Evolutionary conservation across 225 moss, liverwort and hornwort genomes (phyloP), one percentile per base, ranked within the genome.

Genomic region (Climacium dendroides): DNA sequence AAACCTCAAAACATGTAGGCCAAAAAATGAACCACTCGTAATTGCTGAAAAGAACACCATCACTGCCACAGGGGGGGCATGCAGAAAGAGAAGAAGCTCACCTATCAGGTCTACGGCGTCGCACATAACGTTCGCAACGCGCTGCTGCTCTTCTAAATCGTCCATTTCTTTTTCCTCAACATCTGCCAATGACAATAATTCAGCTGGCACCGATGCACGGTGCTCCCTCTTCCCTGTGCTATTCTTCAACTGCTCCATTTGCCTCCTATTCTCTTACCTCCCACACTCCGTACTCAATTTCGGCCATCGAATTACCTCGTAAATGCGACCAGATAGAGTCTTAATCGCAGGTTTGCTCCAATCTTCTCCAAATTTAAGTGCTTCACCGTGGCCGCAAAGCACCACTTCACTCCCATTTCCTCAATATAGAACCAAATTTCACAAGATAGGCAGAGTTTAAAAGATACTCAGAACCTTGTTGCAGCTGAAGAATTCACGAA

Each of bases 41-140:
- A 8, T 22, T 17, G 23, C 69, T 45, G 34, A 71, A 30, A 76
- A 62, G 37, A 88, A 37, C 61, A 45, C 45, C 32, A 39, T 52
- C 66, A 48, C 28, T 67, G 59, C 47, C 32, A 30, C 41, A 60
- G 39, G 9, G 3, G 52, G 76, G 24, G 63, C 37, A 76, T 76
- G 59, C 32, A 62, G 43, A 61, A 35, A 26, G 67, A n/a, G 29
- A 87, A 84, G 41, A 53, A 85, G 25, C 77, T 48, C 63, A 93
- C 93, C 89, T 78, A 92, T 90, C n/a, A 81, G 72, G 78, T 90
- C 85, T 19, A 92, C 30, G 39, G 91, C 89, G 41, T 88, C 54
- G 87, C 89, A 89, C 70, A 90, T 74, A 23, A 89, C 37, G 54
- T 86, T 79, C 52, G 66, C 90, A 47, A 87, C 58, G 70, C 83